Evolutionary conservation across 345 rosid species (phyloP), one percentile per base, ranked within the genome.

Genomic region (Pistacia atlantica): DNA sequence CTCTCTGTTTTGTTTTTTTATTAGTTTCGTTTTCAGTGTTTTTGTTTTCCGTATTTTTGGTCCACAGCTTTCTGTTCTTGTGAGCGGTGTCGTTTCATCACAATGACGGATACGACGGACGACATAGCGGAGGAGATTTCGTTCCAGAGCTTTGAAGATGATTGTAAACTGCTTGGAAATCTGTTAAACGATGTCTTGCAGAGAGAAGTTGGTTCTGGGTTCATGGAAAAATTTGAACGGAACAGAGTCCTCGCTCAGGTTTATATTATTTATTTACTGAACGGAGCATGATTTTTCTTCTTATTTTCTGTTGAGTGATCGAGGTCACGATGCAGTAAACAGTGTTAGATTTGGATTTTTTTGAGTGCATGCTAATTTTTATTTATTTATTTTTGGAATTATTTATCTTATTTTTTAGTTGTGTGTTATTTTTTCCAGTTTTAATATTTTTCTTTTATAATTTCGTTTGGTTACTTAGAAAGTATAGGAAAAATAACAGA

Each of bases 41-140:
- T 22, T 20, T 57, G 1, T 45, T 45, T 17, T 25, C 25, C 25
- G 25, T 25, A 25, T 25, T 25, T 25, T 25, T 46, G 18, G 7
- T 13, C 48, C 28, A 4, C 25, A 18, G 48, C 13, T 54, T 10
- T 70, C 14, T 18, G 46, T 73, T 25, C 2, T 16, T 28, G 45
- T 16, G 45, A 54, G 13, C 60, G 46, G 60, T 38, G 60, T 69
- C 61, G 72, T 73, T 73, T 58, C 6, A 9, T 16, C 22, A 68
- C 80, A 76, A 95, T 96, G 99, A 93, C 98, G 85, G 99, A 93
- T 80, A 91, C 95, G 2, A 96, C 97, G 20, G 98, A 96, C 81
- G 99, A 96, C 79, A 92, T 93, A 73, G 94, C 98, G 0, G 98
- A 96, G 84, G 98, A 85, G 74, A 93, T 96, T 74, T 92, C 98